Evolutionary conservation across 352 stramenopile species (phyloP).

Genomic region (Plasmopara muralis): DNA sequence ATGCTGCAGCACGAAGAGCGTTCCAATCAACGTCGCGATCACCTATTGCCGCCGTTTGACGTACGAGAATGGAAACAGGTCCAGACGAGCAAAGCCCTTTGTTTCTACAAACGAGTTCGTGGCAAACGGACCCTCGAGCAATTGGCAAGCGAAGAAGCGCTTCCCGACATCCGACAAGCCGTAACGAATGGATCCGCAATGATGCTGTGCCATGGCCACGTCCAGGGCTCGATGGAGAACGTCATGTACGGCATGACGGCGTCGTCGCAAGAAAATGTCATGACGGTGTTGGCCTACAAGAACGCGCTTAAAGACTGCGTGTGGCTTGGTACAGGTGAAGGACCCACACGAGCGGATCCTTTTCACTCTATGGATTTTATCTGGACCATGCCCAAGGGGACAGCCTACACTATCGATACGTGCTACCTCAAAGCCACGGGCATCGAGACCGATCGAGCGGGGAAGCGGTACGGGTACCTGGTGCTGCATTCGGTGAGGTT

Average conservation of each 20-base stretch:
- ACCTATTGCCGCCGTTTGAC: constrained; percentile 26
- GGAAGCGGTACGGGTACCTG: constrained; percentile 36
- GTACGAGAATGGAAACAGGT: constrained; percentile 42
- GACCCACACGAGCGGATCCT: constrained; percentile 24
- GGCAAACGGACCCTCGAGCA: constrained; percentile 18
- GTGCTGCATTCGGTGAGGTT: constrained; percentile 36
- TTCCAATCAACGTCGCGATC: constrained; percentile 21
- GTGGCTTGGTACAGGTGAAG: constrained; percentile 32
- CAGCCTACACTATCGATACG: constrained; percentile 31
- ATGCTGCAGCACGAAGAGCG: constrained; percentile 32
- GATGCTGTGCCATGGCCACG: constrained; percentile 27
- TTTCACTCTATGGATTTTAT: constrained; percentile 42
- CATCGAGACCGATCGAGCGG: constrained; percentile 21
- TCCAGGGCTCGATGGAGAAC: constrained; percentile 33
- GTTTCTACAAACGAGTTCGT: constrained; percentile 35
- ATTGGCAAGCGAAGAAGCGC: constrained; percentile 22
- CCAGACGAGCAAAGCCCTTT: constrained; percentile 23
- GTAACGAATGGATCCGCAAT: constrained; percentile 31
- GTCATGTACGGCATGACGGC: constrained; percentile 40
- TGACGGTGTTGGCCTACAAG: constrained; percentile 32
- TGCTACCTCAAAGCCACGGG: constrained; percentile 37
- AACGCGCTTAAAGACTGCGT: constrained; percentile 30
- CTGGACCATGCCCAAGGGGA: constrained; percentile 26
- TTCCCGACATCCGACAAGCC: constrained; percentile 18
- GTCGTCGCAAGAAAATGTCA: constrained; percentile 28